phyloP scores from a whole-genome alignment of 2,329 filamentous ascomycete genomes.

The Zasmidium angulare region DNA sequence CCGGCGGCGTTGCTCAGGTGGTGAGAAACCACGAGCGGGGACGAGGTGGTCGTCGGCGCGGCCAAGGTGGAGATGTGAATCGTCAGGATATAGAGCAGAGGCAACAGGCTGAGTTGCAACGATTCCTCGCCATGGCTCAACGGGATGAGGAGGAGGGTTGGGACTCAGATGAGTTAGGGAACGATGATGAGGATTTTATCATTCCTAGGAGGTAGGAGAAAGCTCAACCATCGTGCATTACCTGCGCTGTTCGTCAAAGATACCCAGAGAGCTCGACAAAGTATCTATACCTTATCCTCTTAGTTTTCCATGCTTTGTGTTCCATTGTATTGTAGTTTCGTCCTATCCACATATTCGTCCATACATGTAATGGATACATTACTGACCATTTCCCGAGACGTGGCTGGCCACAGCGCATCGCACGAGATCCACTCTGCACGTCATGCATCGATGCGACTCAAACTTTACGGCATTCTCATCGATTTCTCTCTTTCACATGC shows the following conservation, averaged over 20 bases:
- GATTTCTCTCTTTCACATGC: no score
- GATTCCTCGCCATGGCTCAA: conserved; percentile 53
- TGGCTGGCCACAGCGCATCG: no score
- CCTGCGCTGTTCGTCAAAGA: neutral
- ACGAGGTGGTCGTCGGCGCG: conserved; percentile 10
- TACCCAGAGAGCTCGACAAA: neutral
- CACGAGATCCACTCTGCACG: no score
- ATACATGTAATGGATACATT: no score
- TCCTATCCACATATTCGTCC: no score
- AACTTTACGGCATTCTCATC: no score
- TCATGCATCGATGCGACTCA: no score
- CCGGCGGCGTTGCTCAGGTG: conserved; percentile 18
- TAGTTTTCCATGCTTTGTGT: no score
- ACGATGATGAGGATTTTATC: conserved; percentile 32
- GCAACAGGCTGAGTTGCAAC: conserved; percentile 43
- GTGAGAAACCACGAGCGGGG: conserved; percentile 24
- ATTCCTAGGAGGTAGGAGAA: conserved; percentile 14
- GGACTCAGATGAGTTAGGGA: conserved; percentile 59
- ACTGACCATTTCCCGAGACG: no score
- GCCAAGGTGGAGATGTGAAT: conserved; percentile 12
- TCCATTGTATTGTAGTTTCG: no score
- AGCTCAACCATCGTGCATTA: neutral
- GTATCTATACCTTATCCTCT: neutral
- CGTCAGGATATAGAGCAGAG: conserved; percentile 22
- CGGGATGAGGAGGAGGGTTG: conserved; percentile 59